These are phyloP conservation scores for Neurospora cerealis DNA, from an alignment of 495 filamentous ascomycete species.

Conservation along the genomic window DNA sequence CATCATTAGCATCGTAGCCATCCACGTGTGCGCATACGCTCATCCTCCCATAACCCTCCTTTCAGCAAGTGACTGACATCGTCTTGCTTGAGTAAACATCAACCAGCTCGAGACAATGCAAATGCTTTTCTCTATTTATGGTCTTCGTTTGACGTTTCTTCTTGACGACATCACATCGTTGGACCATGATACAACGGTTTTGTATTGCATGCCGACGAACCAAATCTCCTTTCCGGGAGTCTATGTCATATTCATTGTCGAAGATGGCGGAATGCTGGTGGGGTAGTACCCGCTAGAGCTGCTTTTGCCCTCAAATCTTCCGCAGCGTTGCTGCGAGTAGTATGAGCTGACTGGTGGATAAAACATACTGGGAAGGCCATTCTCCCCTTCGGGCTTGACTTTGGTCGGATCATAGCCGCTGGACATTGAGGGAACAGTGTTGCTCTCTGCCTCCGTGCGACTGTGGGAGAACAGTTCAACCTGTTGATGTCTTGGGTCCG, in stretches of 20 bases:
- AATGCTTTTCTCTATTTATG: not conserved
- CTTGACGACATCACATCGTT: not conserved
- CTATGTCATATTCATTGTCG: conserved; percentile 20
- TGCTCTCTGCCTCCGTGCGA: conserved; percentile 26
- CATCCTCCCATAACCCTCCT: not conserved
- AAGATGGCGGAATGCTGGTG: conserved; percentile 22
- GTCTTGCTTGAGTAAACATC: not conserved
- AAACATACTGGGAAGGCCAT: conserved; percentile 30
- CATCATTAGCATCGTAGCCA: not conserved
- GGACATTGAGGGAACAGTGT: conserved; percentile 13
- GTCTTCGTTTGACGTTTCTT: not conserved
- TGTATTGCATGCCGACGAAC: not conserved
- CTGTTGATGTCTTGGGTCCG: conserved; percentile 26
- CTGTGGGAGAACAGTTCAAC: conserved; percentile 33
- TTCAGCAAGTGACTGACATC: not conserved
- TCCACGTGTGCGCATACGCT: not conserved
- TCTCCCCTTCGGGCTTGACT: conserved; percentile 36
- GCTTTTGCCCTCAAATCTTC: conserved; percentile 35
- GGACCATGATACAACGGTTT: not conserved
- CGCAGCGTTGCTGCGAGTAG: conserved; percentile 25
- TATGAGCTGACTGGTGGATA: conserved; percentile 24
- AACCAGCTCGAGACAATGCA: not conserved
- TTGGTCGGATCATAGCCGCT: conserved; percentile 22
- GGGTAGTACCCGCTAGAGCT: conserved; percentile 37
- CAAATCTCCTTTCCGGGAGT: not conserved